Evolutionary conservation across 257 asterid genomes (phyloP).

Genomic region (Nicotiana paniculata): DNA sequence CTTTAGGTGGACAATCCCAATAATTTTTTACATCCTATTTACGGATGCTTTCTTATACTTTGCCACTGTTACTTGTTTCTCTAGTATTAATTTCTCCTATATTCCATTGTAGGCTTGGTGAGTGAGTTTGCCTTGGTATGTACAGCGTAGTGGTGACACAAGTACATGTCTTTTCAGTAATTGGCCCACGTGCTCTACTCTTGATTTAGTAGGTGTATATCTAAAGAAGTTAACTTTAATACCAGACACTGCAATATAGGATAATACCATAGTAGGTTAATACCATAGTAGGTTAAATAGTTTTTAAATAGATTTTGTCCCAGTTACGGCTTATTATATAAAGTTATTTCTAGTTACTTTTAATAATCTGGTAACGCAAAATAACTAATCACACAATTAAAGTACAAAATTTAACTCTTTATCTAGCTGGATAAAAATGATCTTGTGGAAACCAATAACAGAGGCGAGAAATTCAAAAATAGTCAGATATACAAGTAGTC

Average conservation of each 20-base stretch:
- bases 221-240: background rate
- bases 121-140: background rate
- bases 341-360: too few species aligned
- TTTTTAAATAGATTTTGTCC: too few species aligned
- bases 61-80: background rate
- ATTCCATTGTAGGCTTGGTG: background rate
- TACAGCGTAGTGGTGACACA: background rate
- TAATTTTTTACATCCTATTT: background rate
- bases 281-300: too few species aligned
- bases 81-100: background rate
- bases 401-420: background rate
- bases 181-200: background rate
- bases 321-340: background rate
- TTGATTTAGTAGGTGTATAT: background rate
- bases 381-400: background rate
- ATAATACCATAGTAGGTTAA: too few species aligned
- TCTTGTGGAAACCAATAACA: background rate
- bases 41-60: background rate
- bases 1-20: slow-evolving; percentile 39
- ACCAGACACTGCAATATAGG: background rate
- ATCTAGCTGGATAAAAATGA: background rate
- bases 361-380: too few species aligned
- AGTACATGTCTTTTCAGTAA: background rate
- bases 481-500: too few species aligned
- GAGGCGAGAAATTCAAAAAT: too few species aligned